A percentile compares a stretch with the other conserved stretches of the same genome.
phyloP scores from a whole-genome alignment of 1,284 basidiomycete species.

The Sphaerobolus stellatus region DNA sequence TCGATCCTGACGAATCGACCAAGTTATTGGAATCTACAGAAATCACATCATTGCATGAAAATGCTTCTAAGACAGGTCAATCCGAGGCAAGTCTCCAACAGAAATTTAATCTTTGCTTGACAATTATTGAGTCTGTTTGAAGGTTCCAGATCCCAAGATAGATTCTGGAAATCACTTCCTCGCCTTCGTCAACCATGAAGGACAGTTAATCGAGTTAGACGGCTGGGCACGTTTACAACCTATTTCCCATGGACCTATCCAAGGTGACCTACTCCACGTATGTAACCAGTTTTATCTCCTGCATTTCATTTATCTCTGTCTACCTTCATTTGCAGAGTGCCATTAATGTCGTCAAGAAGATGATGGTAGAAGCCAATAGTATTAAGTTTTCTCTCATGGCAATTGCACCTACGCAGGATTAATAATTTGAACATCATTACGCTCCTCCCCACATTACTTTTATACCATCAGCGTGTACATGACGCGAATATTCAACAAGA shows the following conservation, averaged over 20 bases:
- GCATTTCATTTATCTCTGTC: neutral
- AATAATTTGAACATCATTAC: no score
- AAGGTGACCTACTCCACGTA: conserved; percentile 4
- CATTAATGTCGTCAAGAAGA: neutral
- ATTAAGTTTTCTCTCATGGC: neutral
- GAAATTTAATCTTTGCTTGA: neutral
- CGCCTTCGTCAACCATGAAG: conserved; percentile 3
- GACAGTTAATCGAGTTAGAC: conserved; percentile 5
- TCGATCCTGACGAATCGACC: neutral
- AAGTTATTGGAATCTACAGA: conserved; percentile 1
- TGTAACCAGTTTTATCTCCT: neutral
- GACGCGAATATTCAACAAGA: no score
- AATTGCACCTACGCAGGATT: neutral
- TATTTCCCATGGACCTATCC: conserved; percentile 1
- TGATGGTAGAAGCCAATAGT: neutral
- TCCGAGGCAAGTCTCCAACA: neutral
- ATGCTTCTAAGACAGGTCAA: conserved; percentile 3
- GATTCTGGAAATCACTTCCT: neutral
- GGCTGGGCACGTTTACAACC: conserved; percentile 1
- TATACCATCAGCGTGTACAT: neutral
- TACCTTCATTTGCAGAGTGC: conserved; percentile 1
- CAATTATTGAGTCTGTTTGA: no score
- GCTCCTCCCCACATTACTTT: no score
- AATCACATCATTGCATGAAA: neutral
- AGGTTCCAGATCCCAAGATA: no score